phyloP scores from a whole-genome alignment of 2,329 filamentous ascomycete genomes.

The Fusarium sp. region DNA sequence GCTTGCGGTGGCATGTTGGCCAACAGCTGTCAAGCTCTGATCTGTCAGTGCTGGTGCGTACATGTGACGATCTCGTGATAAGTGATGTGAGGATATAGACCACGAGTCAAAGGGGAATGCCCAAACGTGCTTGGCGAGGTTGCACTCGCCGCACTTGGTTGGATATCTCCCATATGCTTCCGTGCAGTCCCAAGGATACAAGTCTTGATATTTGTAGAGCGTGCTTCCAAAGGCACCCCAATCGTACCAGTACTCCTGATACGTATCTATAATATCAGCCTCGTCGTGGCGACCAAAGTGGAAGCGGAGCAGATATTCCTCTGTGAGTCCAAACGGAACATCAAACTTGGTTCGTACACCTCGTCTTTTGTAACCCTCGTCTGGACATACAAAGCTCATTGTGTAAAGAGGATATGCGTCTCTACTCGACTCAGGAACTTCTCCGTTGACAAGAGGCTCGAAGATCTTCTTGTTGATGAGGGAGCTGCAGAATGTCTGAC shows the following conservation, averaged over 20 bases:
- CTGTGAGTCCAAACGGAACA: slow-evolving; percentile 57
- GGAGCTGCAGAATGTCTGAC: slow-evolving; percentile 56
- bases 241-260: slow-evolving; percentile 62
- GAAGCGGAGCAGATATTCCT: slow-evolving; percentile 59
- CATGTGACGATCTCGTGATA: slow-evolving; percentile 53
- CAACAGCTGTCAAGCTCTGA: slow-evolving; percentile 21
- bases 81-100: slow-evolving; percentile 58
- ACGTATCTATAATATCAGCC: slow-evolving; percentile 59
- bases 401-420: slow-evolving; percentile 50
- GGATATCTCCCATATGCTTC: slow-evolving; percentile 58
- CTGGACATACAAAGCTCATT: slow-evolving; percentile 57
- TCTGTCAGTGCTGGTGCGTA: slow-evolving; percentile 49
- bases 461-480: slow-evolving; percentile 53
- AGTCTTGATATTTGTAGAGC: slow-evolving; percentile 57
- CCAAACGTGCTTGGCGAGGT: slow-evolving; percentile 60
- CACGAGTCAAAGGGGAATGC: slow-evolving; percentile 61
- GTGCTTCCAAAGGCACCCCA: slow-evolving; percentile 58
- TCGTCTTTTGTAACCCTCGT: slow-evolving; percentile 46
- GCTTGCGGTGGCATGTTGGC: slow-evolving; percentile 34
- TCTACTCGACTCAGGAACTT: neutral
- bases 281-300: slow-evolving; percentile 57
- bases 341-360: slow-evolving; percentile 52
- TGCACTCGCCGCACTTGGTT: slow-evolving; percentile 56
- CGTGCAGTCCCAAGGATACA: slow-evolving; percentile 64
- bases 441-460: slow-evolving; percentile 41